These are phyloP conservation scores for Claviceps capensis DNA, from an alignment of 2,329 filamentous ascomycete genomes.

Conservation along the genomic window DNA sequence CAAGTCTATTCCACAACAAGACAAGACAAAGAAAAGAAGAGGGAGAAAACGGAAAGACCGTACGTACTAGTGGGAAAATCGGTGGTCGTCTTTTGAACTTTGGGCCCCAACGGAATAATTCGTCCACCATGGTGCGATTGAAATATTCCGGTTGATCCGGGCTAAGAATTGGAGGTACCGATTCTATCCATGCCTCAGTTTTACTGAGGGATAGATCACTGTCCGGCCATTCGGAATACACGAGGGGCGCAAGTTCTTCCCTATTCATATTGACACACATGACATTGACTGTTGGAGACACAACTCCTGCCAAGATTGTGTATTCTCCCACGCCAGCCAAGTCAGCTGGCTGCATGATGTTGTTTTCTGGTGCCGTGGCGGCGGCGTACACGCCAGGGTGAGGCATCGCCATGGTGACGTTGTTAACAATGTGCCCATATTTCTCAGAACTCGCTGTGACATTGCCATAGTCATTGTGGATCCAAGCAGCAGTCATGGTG, in stretches of 20 bases:
- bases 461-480: conserved; percentile 40
- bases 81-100: conserved; percentile 37
- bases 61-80: conserved; percentile 19
- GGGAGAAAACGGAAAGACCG: no score
- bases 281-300: conserved; percentile 58
- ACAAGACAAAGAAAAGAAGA: neutral
- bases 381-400: conserved; percentile 56
- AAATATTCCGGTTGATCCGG: conserved; percentile 23
- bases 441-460: conserved; percentile 34
- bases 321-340: conserved; percentile 56
- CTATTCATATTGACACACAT: conserved; percentile 53
- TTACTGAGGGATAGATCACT: conserved; percentile 20
- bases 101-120: conserved; percentile 54
- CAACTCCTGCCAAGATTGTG: conserved; percentile 51
- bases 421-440: conserved; percentile 51
- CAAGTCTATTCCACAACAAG: neutral
- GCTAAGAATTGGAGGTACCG: conserved; percentile 19
- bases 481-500: conserved; percentile 56
- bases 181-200: conserved; percentile 21
- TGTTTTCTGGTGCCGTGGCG: conserved; percentile 45
- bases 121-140: conserved; percentile 49
- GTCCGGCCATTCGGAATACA: conserved; percentile 49
- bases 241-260: conserved; percentile 46
- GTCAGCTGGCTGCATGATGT: conserved; percentile 55
- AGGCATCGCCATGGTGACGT: conserved; percentile 65